Base-by-base conservation (phyloP, 148 eudicot species). In the Diospyros lotus region DNA sequence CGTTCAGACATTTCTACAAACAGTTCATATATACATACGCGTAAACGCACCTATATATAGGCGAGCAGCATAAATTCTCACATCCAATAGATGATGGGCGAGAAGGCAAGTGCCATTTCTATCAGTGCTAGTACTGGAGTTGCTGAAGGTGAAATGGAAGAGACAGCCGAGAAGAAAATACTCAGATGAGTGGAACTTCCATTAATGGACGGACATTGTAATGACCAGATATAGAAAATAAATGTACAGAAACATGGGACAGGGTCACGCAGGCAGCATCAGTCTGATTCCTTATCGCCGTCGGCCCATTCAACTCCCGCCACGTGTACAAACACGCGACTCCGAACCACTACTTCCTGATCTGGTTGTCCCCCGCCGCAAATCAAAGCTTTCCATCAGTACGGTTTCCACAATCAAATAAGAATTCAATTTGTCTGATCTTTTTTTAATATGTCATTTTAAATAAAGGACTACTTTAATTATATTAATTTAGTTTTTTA, bases 241-340 rank as follows among this genome's bases (percentile, higher is more conserved):
- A 14, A 12, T 12, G 17, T 2, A 56, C 9, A 60, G 40, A 60
- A 4, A 7, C 58, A 13, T 55, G 58, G 58, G 45, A 52, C n/a
- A 38, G 39, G 9, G 46, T 2, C 63, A 6, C 13, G 51, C 18
- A 55, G 15, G 42, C 48, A 56, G n/a, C 15, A 14, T 2, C 41
- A 10, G 5, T 40, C 6, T 48, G 13, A 3, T 58, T 53, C 64
- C 84, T 78, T 86, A 86, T 86, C 88, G 68, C 67, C 41, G 75
- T 55, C 61, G 72, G 65, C 79, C 86, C 80, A 78, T 45, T 86
- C 43, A 64, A 54, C 9, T 38, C 9, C 48, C 71, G 86, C 79
- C 88, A 80, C 81, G 79, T 82, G 75, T 73, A 58, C 43, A 1
- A 15, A 9, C 2, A n/a, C 15, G 2, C 4, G 45, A 6, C 2